phyloP scores from a whole-genome alignment of 306 rosid genomes.

The Biancaea sappan region DNA sequence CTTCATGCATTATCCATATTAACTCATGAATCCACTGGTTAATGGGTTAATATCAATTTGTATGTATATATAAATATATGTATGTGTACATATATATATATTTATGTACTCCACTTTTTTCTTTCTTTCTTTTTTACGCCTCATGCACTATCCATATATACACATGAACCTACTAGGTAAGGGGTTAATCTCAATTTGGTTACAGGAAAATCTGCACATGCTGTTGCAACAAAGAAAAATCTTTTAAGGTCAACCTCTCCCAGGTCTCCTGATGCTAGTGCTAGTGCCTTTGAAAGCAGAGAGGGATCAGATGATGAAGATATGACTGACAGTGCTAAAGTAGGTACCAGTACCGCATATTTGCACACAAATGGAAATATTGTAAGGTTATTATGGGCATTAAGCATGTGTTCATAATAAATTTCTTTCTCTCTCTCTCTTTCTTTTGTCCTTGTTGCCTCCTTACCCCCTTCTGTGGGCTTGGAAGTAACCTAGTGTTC shows the following conservation, averaged over 20 bases:
- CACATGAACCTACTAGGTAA: constrained; percentile 7
- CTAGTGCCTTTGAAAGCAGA: constrained; percentile 84
- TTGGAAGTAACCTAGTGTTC: constrained; percentile 16
- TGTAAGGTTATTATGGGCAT: constrained; percentile 54
- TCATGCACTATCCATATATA: neutral
- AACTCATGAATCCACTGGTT: no score
- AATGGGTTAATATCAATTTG: no score
- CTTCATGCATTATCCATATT: no score
- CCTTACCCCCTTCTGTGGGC: neutral
- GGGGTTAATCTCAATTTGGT: constrained; percentile 26
- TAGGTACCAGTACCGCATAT: constrained; percentile 54
- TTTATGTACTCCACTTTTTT: constrained; percentile 1
- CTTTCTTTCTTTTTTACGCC: neutral
- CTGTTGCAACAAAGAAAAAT: constrained; percentile 57
- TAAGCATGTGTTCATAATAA: constrained; percentile 15
- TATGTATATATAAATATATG: no score
- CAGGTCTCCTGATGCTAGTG: constrained; percentile 96
- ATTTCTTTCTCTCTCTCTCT: neutral
- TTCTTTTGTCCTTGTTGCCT: neutral
- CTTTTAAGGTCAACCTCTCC: constrained; percentile 72
- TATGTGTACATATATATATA: neutral
- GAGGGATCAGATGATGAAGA: constrained; percentile 95
- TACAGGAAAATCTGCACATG: constrained; percentile 66
- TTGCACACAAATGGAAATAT: constrained; percentile 70
- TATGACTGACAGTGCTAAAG: constrained; percentile 48